Base-by-base conservation (phyloP, 345 rosid species). In the Populus davidiana region DNA sequence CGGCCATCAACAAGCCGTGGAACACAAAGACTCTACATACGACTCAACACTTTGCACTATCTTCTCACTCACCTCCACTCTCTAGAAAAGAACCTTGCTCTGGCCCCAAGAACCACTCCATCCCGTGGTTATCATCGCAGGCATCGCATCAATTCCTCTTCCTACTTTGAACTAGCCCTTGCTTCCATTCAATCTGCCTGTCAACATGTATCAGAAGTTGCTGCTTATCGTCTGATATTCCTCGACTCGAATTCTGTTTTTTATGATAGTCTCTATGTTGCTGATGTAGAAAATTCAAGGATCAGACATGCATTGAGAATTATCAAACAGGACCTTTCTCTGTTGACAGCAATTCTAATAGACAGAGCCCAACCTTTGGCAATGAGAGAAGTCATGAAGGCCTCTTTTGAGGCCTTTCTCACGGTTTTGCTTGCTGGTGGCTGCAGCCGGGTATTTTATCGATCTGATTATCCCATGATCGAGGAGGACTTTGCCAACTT, bases 381-480 rank as follows among this genome's bases (percentile, higher is more conserved):
- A 1, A 88, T 90, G 88, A 86, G 78, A 75, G 94, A 93, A 80
- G 94, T 93, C 4, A 89, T 92, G 92, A 92, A 78, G 79, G 92
- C 98, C 56, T 82, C 93, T 16, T 96, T 93, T 23, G 94, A 96
- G 75, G 90, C 90, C 33, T 91, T 81, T 86, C 85, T 91, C n/a
- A 89, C 88, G 92, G 94, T 92, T n/a, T 75, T 96, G 78, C 93
- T 96, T 21, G 97, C 97, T 0, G 96, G 98, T 16, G 98, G 97
- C 8, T 66, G 79, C 49, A 78, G 88, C 0, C 70, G 97, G 67
- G 82, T 90, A 69, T 93, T 92, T 61, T 70, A 87, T 50, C 81
- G 89, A 27, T 69, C 92, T 6, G 97, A 95, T 75, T 85, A 89
- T 29, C 73, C 75, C 47, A 44, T 90, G 74, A 87, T 92, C 8